A percentile compares a stretch with the other conserved stretches of the same genome.
Conservation (phyloP, 2,329 filamentous ascomycete species). For the Monosporascus sp. region DNA sequence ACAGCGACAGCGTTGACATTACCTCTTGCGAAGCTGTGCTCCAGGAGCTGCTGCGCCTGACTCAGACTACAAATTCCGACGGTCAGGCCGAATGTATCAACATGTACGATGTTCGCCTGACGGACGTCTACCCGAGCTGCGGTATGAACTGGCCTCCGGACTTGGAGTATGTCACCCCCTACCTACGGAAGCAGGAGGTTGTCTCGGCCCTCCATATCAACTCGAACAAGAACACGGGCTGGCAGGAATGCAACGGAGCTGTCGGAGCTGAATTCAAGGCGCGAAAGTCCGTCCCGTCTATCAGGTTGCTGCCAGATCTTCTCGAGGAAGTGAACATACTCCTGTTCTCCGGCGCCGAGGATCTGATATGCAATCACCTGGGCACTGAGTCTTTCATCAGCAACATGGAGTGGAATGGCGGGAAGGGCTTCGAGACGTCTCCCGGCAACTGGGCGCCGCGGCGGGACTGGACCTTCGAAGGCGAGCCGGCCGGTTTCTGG, state of each 20-base stretch:
- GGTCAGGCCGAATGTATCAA: constrained; percentile 66
- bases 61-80: constrained; percentile 44
- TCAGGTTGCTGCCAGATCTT: constrained; percentile 70
- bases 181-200: constrained; percentile 79
- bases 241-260: constrained; percentile 81
- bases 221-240: constrained; percentile 74
- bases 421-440: constrained; percentile 81
- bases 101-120: constrained; percentile 94
- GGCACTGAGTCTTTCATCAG: constrained; percentile 89
- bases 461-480: constrained; percentile 90
- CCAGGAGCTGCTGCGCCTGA: constrained; percentile 62
- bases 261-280: constrained; percentile 70
- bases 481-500: constrained; percentile 81
- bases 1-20: constrained; percentile 60
- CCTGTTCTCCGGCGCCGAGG: constrained; percentile 88
- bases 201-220: constrained; percentile 76
- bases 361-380: constrained; percentile 95
- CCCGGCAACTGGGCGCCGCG: constrained; percentile 89
- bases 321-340: constrained; percentile 72
- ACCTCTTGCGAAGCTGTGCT: constrained; percentile 71
- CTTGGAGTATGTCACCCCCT: constrained; percentile 69
- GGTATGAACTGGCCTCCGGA: constrained; percentile 99
- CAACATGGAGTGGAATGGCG: constrained; percentile 87
- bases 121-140: constrained; percentile 74
- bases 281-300: constrained; percentile 64